Base-by-base conservation (phyloP, 1,139 yeast species). In the Pichia cactophila region DNA sequence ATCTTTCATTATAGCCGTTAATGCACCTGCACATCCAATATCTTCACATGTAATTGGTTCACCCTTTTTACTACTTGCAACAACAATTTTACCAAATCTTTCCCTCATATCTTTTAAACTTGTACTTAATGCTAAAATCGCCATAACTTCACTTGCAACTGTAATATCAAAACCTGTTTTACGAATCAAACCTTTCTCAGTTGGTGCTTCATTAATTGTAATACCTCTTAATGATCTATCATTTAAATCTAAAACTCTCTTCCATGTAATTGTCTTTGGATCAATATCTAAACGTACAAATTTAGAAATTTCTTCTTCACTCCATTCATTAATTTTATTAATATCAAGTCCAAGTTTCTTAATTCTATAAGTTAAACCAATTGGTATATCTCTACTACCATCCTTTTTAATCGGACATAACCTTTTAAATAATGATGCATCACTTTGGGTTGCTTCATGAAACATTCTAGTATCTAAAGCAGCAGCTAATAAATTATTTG, bases 61-160 rank as follows among this genome's bases (percentile, higher is more conserved):
- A 55, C 97, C 97, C 40, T 82, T 64, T 60, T 73, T 80, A 44
- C 89, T 81, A 33, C 94, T 77, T 41, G 94, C 97, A 61, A 92
- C 85, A 44, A 92, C 97, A 78, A 92, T 87, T 57, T 77, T 78
- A 54, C 97, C 97, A 49, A 92, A 78, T 66, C 98, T 80, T 61
- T 81, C 84, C 66, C 97, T 81, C 86, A 92, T 77, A 65, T 92
- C 98, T 56, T 78, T 72, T 61, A 90, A 77, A 45, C 88, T 81
- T 61, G 82, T 83, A 49, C 94, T 78, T 54, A 92, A 77, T n/a
- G 98, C 97, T 60, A 92, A 74, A 54, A 92, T 88, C 40, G 98
- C 97, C 98, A 92, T 92, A 70, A 95, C 85, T 73, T 92, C 98
- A 51, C 94, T 83, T 35, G 98, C 98, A 54, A 92, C 98, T 38